These are phyloP conservation scores for Hortiboletus campestris DNA, from an alignment of 768 basidiomycete species.

Conservation along the genomic window DNA sequence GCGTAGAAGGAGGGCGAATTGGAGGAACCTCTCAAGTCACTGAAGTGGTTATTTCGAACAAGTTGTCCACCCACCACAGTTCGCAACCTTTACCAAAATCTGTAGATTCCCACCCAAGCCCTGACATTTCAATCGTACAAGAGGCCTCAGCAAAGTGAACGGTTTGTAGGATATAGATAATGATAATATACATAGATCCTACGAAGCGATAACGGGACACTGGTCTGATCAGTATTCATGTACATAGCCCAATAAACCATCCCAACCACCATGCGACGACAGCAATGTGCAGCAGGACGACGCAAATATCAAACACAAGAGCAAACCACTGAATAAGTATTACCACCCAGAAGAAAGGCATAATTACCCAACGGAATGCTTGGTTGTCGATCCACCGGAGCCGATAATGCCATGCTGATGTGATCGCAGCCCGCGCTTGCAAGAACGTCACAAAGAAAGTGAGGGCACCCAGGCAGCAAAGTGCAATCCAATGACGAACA, in stretches of 20 bases:
- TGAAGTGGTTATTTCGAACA: conserved; percentile 2
- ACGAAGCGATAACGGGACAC: background rate
- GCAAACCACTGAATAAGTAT: conserved; percentile 69
- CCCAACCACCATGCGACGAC: conserved; percentile 74
- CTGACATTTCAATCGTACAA: background rate
- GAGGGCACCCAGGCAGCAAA: conserved; percentile 49
- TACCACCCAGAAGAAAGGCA: conserved; percentile 63
- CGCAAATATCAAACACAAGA: conserved; percentile 53
- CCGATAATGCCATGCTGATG: conserved; percentile 51
- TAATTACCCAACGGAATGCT: conserved; percentile 58
- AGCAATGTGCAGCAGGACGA: conserved; percentile 57
- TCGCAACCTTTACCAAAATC: conserved; percentile 5
- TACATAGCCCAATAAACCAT: conserved; percentile 58
- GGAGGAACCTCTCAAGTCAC: conserved; percentile 28
- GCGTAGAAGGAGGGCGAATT: conserved; percentile 54
- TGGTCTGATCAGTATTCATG: conserved; percentile 23
- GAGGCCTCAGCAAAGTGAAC: background rate
- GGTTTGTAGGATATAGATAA: conserved; percentile 8
- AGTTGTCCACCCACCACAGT: background rate
- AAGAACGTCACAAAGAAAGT: conserved; percentile 51
- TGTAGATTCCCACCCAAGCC: background rate
- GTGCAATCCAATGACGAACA: conserved; percentile 63
- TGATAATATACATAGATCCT: conserved; percentile 12
- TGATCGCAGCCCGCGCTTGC: conserved; percentile 57
- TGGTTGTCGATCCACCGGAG: conserved; percentile 58